Conservation (phyloP, 345 rosid genomes). For the Linum usitatissimum region DNA sequence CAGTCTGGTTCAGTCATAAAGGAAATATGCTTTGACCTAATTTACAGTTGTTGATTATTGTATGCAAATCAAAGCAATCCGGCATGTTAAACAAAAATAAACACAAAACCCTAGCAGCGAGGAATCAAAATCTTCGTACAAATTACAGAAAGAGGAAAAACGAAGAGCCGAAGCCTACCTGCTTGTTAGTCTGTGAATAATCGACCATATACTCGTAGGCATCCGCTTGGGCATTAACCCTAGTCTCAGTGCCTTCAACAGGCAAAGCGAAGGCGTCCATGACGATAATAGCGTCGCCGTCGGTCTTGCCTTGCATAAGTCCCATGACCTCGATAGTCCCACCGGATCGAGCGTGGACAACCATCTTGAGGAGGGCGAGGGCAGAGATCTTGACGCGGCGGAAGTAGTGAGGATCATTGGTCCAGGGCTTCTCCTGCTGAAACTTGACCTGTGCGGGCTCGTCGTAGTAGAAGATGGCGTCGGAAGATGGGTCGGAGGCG, state of each 20-base stretch:
- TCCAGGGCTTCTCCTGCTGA: conserved; percentile 94
- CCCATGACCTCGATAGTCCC: conserved; percentile 99
- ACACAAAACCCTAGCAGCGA: background rate
- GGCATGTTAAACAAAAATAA: background rate
- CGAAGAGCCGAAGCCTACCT: conserved; percentile 57
- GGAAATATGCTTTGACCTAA: background rate
- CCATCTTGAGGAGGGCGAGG: conserved; percentile 97
- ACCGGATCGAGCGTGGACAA: conserved; percentile 99
- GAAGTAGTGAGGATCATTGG: conserved; percentile 86
- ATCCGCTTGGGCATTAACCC: conserved; percentile 99
- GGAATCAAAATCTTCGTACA: background rate
- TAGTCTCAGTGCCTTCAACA: conserved; percentile 96
- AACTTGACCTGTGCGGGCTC: conserved; percentile 51
- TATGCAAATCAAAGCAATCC: background rate
- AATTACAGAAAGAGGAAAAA: background rate
- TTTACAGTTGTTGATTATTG: too few relatives aligned
- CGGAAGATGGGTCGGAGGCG: conserved; percentile 36
- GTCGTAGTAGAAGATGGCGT: conserved; percentile 76
- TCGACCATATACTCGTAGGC: conserved; percentile 99
- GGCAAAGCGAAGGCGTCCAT: conserved; percentile 99
- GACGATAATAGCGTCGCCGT: conserved; percentile 88
- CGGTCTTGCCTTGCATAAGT: conserved; percentile 96
- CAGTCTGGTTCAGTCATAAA: background rate
- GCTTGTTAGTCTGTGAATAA: conserved; percentile 90
- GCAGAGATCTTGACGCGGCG: conserved; percentile 97